phyloP scores from a whole-genome alignment of 768 basidiomycete genomes.

The Leccinum rimulosum region DNA sequence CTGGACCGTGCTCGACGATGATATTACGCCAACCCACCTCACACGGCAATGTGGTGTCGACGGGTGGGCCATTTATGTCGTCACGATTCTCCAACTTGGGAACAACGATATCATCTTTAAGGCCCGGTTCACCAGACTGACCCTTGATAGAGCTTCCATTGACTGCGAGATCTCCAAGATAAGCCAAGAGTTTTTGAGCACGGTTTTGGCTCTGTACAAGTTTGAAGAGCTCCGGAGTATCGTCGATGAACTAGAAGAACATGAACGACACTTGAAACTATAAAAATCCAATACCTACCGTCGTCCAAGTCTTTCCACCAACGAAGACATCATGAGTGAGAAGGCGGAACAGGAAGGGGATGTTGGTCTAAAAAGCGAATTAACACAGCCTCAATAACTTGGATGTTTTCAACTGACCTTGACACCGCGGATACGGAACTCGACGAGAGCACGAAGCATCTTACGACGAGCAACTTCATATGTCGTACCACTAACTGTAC shows the following conservation, averaged over 20 bases:
- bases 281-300: constrained; percentile 43
- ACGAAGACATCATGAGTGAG: constrained; percentile 97
- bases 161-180: constrained; percentile 96
- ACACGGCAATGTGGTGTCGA: constrained; percentile 84
- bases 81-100: constrained; percentile 79
- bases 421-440: constrained; percentile 99
- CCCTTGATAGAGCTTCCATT: constrained; percentile 99
- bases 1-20: constrained; percentile 96
- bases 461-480: constrained; percentile 98
- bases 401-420: constrained; percentile 50
- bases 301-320: constrained; percentile 97
- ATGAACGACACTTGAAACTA: constrained; percentile 8
- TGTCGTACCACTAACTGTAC: constrained; percentile 91
- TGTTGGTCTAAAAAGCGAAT: constrained; percentile 72
- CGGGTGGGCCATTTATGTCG: constrained; percentile 65
- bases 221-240: constrained; percentile 99
- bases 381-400: neutral
- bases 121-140: constrained; percentile 91
- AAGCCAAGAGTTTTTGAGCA: constrained; percentile 94
- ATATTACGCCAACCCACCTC: constrained; percentile 96
- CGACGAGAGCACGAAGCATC: constrained; percentile 99
- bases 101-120: constrained; percentile 82
- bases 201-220: constrained; percentile 97
- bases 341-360: constrained; percentile 98
- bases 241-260: constrained; percentile 85